Evolutionary conservation across 306 rosid species (phyloP).

Genomic region (Macrotyloma uniflorum): DNA sequence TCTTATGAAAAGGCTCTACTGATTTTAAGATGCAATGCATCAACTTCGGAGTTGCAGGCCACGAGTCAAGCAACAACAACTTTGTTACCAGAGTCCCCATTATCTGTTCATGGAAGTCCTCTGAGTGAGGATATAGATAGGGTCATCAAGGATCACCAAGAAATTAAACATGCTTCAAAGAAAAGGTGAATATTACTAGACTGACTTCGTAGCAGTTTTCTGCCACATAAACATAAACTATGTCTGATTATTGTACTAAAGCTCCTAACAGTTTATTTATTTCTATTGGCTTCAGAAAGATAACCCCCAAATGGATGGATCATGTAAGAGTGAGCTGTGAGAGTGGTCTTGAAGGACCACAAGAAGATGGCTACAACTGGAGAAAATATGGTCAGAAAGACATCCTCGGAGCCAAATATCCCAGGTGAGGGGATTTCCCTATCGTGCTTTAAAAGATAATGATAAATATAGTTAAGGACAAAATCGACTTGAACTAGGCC

Average conservation of each 20-base stretch:
- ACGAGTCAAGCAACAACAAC: slow-evolving; percentile 24
- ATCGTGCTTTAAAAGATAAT: slow-evolving; percentile 17
- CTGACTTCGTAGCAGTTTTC: slow-evolving; percentile 24
- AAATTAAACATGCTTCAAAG: slow-evolving; percentile 59
- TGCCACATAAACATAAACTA: slow-evolving; percentile 21
- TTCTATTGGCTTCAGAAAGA: slow-evolving; percentile 66
- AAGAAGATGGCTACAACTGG: slow-evolving; percentile 89
- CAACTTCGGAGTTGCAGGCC: slow-evolving; percentile 40
- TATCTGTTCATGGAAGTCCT: slow-evolving; percentile 61
- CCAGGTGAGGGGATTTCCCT: slow-evolving; percentile 59
- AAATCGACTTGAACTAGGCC: background rate
- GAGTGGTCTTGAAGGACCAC: slow-evolving; percentile 78
- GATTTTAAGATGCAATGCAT: slow-evolving; percentile 59
- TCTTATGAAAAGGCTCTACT: slow-evolving; percentile 75
- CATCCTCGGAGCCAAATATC: slow-evolving; percentile 81
- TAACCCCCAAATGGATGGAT: slow-evolving; percentile 63
- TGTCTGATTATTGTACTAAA: slow-evolving; percentile 25
- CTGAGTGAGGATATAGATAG: slow-evolving; percentile 54
- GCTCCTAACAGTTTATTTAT: slow-evolving; percentile 8
- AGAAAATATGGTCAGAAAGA: slow-evolving; percentile 96
- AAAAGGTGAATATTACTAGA: slow-evolving; percentile 61
- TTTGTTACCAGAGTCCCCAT: slow-evolving; percentile 55
- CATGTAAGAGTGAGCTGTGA: slow-evolving; percentile 71
- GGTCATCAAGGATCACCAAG: slow-evolving; percentile 48
- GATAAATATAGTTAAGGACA: background rate